Base-by-base conservation (phyloP, 129 eudicot species). In the Flaveria ramosissima region DNA sequence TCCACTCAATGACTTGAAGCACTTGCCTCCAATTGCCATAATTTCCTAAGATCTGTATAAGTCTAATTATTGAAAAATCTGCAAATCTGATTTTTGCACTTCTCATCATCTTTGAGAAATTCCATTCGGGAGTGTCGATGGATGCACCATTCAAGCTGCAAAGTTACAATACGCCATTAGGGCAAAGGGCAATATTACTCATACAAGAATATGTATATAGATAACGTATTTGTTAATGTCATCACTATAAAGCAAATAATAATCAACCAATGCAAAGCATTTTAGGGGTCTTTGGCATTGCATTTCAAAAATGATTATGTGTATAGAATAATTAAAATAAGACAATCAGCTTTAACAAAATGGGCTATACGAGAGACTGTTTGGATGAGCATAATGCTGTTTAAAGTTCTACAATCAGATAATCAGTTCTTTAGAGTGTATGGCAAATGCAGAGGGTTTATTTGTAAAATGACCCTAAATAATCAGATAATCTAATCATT, bases 1-100 rank as follows among this genome's bases (percentile, higher is more conserved):
- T 83, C 98, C 98, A 93, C 76, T 93, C 98, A 75, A 93, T 81
- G 66, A 93, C 92, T 83, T 93, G 98, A 70, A 93, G 92, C 78
- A 91, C 97, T 72, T 96, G 92, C 59, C 82, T 85, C 98, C 98
- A 90, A 72, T 93, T 93, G 60, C 97, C 96, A 23, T 87, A 77
- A 61, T 87, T 93, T 57, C 97, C 98, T 85, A 93, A 84, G 50
- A 93, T 90, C 85, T 93, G 98, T 51, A 93, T 84, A 69, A 93
- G 77, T 72, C 98, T 89, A 85, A 85, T 67, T 16, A 93, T 89
- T 10, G 96, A 87, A 86, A 87, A 87, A 85, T 93, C 98, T 51
- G 97, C 83, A 69, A 88, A 93, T 84, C 88, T 90, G 48, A 93
- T 89, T 78, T 85, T 81, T 52, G 96, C 98, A 85, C 97, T 93